Evolutionary conservation across 257 asterid genomes (phyloP), one percentile per base, ranked within the genome.

Genomic region (Scutellaria barbata): DNA sequence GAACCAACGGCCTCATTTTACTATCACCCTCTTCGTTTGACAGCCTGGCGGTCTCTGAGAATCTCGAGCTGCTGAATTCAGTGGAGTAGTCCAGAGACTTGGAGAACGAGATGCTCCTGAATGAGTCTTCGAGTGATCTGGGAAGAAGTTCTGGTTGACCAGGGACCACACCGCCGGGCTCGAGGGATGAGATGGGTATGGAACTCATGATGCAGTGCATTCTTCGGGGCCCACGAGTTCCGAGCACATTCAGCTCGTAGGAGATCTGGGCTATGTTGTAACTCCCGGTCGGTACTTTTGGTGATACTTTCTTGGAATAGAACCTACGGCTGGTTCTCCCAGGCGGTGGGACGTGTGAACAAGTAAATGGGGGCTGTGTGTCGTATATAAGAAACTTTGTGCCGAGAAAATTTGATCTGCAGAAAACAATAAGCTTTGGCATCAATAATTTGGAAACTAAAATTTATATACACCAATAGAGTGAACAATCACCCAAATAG

Each of bases 181-280:
- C 94, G 1, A 87, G 75, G 16, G 94, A 73, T 0, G 88, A 79
- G 66, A 48, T 22, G n/a, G 95, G 95, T 3, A 84, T 82, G 0
- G 92, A 84, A 75, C 79, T 88, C 92, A 88, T 88, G 6, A 75
- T 50, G 56, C 91, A 84, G 42, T 84, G 75, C 95, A 88, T 88
- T 77, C 76, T 84, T 12, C 92, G 82, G 8, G 95, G 90, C 5
- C 90, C 95, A 10, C 95, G 81, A 0, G 95, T 82, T 18, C 95
- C 95, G 1, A 88, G 90, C 35, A 84, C 95, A 13, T 88, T 88
- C 20, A 86, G 92, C 85, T 88, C 90, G 40, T 86, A 88, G 5
- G 81, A 53, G 81, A 88, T 75, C 47, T 86, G 92, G 42, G 90
- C 89, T 5, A 84, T 81, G 82, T 75, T 82, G 83, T 86, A 86